Conservation (phyloP, 768 basidiomycete species). For the Lentinula raphanica region DNA sequence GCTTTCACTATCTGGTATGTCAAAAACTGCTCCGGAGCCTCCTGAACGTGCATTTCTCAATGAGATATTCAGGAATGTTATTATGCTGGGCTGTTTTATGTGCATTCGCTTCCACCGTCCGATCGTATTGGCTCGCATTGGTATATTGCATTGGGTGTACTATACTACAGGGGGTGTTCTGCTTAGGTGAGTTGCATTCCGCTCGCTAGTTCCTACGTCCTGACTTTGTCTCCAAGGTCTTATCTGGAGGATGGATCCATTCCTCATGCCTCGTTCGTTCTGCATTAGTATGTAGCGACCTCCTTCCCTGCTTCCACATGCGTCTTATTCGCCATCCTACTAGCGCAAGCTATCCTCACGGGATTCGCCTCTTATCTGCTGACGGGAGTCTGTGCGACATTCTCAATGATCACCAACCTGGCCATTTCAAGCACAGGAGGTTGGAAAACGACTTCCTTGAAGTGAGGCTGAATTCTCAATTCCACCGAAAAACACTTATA, state of each 20-base stretch:
- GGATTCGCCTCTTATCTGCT: slow-evolving; percentile 38
- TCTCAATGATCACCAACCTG: slow-evolving; percentile 38
- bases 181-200: slow-evolving; percentile 39
- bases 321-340: background rate
- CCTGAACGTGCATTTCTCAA: slow-evolving; percentile 1
- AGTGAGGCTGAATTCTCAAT: slow-evolving; percentile 19
- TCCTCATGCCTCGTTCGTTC: slow-evolving; percentile 51
- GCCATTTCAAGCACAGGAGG: slow-evolving; percentile 37
- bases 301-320: background rate
- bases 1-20: slow-evolving; percentile 49
- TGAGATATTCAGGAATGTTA: slow-evolving; percentile 37
- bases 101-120: slow-evolving; percentile 38
- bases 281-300: slow-evolving; percentile 43
- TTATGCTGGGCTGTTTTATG: slow-evolving; percentile 45
- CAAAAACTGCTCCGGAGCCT: background rate
- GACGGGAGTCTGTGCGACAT: slow-evolving; percentile 38
- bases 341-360: slow-evolving; percentile 41
- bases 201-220: background rate
- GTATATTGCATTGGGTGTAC: slow-evolving; percentile 47
- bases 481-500: background rate
- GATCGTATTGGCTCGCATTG: slow-evolving; percentile 43
- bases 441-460: slow-evolving; percentile 28
- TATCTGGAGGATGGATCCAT: slow-evolving; percentile 59
- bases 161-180: slow-evolving; percentile 50
- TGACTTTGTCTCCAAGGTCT: slow-evolving; percentile 41